Evolutionary conservation across 2,329 filamentous ascomycete species (phyloP), one percentile per base, ranked within the genome.

Genomic region (Colletotrichum sp.): DNA sequence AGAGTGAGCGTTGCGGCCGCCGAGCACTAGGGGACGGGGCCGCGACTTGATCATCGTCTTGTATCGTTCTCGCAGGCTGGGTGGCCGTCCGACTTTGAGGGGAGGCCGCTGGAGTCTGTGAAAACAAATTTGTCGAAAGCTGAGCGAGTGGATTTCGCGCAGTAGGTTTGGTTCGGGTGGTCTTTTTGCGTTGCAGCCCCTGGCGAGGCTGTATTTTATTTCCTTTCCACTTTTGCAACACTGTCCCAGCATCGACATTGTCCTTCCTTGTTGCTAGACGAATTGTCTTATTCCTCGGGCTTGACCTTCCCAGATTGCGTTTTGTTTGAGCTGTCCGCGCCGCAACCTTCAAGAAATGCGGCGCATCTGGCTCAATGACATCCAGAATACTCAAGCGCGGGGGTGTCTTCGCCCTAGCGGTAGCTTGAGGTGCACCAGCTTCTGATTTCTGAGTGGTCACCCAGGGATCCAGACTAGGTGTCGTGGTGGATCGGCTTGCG

Each of bases 321-420:
- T 85, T 86, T 66, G 81, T 84, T 68, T 83, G 87, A 6, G 87
- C 90, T 66, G 89, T 86, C 18, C 91, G 89, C 57, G 90, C 90
- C 65, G 91, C 91, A 78, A 93, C 86, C 73, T 86, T 90, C 38
- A 93, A 82, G 75, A 93, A 93, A 3, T 80, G 81, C 2, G 91
- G 91, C 1, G 90, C 89, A 71, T 84, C 78, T 3, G 83, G 79
- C 74, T 88, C 87, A 58, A 89, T 84, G 27, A 91, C 87, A 80
- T 93, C 91, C n/a, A 93, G 79, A 69, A 93, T 92, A 76, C 91
- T 88, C 24, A 93, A 84, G 24, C 80, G 81, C 5, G 89, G 89
- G n/a, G 71, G 71, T 13, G 68, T 57, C n/a, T 73, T 63, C 18
- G 43, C 43, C 36, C 29, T 87, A 82, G 2, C 62, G 27, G 29